phyloP scores from a whole-genome alignment of 2,329 filamentous ascomycete species.

The Aureobasidium musti region DNA sequence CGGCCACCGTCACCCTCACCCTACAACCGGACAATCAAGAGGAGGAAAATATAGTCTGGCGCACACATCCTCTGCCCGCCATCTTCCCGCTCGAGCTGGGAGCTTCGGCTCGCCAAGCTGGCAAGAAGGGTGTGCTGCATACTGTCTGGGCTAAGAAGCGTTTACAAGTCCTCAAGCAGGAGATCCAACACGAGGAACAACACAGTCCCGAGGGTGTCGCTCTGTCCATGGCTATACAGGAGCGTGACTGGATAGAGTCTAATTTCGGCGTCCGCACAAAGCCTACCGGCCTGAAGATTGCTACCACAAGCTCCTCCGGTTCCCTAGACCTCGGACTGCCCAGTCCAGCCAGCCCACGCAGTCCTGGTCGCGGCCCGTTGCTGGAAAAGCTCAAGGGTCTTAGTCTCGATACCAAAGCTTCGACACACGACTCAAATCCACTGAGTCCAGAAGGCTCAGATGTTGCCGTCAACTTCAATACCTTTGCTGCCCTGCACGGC shows the following conservation, averaged over 20 bases:
- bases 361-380: conserved; percentile 67
- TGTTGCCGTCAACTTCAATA: conserved; percentile 61
- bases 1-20: conserved; percentile 68
- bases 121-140: conserved; percentile 79
- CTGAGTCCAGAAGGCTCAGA: conserved; percentile 65
- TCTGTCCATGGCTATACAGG: conserved; percentile 77
- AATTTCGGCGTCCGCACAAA: conserved; percentile 68
- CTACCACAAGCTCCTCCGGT: conserved; percentile 33
- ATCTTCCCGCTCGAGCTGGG: conserved; percentile 80
- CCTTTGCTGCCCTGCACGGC: conserved; percentile 61
- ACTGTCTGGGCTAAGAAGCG: conserved; percentile 88
- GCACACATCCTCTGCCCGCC: conserved; percentile 78
- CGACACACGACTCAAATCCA: conserved; percentile 49
- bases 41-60: conserved; percentile 51
- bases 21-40: conserved; percentile 48
- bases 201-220: conserved; percentile 79
- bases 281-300: conserved; percentile 45
- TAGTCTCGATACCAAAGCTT: conserved; percentile 67
- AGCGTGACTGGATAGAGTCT: conserved; percentile 80
- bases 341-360: conserved; percentile 62
- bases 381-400: conserved; percentile 79
- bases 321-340: conserved; percentile 39
- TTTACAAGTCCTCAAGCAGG: conserved; percentile 70
- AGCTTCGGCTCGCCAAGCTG: conserved; percentile 63
- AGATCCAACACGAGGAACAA: conserved; percentile 73